Base-by-base conservation (phyloP, 176 grass and related monocot species). In the Elymus sibiricus region DNA sequence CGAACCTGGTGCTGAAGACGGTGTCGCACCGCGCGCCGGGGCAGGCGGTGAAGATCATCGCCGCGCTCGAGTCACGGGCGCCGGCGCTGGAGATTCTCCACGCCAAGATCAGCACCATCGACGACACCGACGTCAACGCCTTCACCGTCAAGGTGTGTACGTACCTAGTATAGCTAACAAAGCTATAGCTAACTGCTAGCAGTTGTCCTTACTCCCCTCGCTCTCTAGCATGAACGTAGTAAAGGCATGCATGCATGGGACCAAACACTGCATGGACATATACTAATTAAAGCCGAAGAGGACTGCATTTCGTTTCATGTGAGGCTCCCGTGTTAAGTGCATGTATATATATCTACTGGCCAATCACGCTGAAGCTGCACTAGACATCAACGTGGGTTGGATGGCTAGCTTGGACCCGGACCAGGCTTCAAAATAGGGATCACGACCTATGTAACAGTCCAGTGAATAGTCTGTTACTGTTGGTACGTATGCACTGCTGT, bases 1-100 rank as follows among this genome's bases (percentile, higher is more conserved):
- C 96, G 4, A 95, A 98, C 89, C 86, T 98, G 34, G 82, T 98
- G 70, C 74, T 98, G 62, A 92, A 85, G 88, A 98, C 96, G 14
- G 87, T 89, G 46, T 98, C 96, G 63, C 91, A 90, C 55, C 87
- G 81, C 17, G 77, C 88, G 66, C 93, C 86, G 1, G 90, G 91
- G 17, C 96, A 98, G 79, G 81, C 79, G 6, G 73, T 91, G n/a
- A 98, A 92, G 81, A 90, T 95, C 75, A 92, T 98, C 77, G 82
- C 88, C 5, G 90, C 92, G 6, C 92, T 98, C 4, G 96, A 98
- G 88, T 85, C 55, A 3, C 91, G 91, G 13, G 84, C 91, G 17
- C 88, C 95, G 16, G 84, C 91, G 17, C 88, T 98, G 21, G 91
- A 98, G 88, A 92, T 98, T 81, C 91, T 98, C 34, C 78, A 95